phyloP scores from a whole-genome alignment of 768 basidiomycete species.

The Pholiota conissans region DNA sequence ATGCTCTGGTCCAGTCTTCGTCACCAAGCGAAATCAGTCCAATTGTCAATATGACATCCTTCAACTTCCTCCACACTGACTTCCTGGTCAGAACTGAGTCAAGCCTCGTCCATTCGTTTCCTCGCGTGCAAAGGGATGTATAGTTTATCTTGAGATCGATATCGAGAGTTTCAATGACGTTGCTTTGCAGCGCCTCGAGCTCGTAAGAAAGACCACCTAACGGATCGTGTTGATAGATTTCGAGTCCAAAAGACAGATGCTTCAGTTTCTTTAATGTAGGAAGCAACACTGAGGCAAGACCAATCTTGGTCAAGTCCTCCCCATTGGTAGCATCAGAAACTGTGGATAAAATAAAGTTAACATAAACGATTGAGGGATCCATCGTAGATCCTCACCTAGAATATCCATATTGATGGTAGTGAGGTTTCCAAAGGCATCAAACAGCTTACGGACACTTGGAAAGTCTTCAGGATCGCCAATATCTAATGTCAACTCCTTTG shows the following conservation, averaged over 20 bases:
- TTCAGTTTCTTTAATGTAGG: not conserved
- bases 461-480: not conserved
- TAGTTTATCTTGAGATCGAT: not conserved
- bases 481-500: not conserved
- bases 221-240: not conserved
- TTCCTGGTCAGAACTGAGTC: conserved; percentile 1
- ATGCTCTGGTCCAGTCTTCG: not conserved
- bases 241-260: not conserved
- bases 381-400: not conserved
- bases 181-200: conserved; percentile 4
- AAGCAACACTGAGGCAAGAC: not conserved
- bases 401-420: not conserved
- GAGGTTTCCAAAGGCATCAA: not conserved
- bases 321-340: not conserved
- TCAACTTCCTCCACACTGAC: conserved; percentile 3
- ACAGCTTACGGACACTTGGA: not conserved
- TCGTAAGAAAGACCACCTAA: conserved; percentile 3
- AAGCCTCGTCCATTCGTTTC: conserved; percentile 6
- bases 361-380: not conserved
- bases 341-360: not conserved
- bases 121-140: not conserved
- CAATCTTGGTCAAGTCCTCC: not conserved
- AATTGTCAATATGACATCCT: conserved; percentile 6
- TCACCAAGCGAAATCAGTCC: not conserved
- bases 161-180: conserved; percentile 3